Conservation (phyloP, 2,329 filamentous ascomycete genomes). For the Fusarium staphyleae region DNA sequence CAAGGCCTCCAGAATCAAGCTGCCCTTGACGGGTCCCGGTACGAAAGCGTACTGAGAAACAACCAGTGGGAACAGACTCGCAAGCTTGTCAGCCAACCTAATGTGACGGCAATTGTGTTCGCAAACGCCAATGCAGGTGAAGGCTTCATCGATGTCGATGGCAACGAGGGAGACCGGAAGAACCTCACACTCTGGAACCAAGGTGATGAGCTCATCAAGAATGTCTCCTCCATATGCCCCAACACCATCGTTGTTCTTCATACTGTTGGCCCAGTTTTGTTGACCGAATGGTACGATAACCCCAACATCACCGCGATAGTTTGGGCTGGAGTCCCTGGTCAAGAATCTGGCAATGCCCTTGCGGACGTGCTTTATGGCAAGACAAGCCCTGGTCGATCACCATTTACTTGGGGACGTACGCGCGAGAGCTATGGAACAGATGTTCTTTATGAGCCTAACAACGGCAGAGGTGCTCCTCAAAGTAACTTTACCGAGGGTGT, state of each 20-base stretch:
- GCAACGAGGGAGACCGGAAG: conserved; percentile 86
- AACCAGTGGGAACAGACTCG: conserved; percentile 68
- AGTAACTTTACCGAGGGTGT: conserved; percentile 77
- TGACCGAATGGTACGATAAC: conserved; percentile 77
- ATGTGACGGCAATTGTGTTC: conserved; percentile 81
- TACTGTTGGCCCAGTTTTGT: conserved; percentile 78
- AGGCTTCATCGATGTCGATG: conserved; percentile 82
- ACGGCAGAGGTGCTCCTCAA: conserved; percentile 71
- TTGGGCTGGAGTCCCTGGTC: conserved; percentile 82
- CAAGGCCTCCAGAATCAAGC: conserved; percentile 72
- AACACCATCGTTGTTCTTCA: conserved; percentile 95
- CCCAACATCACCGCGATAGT: conserved; percentile 84
- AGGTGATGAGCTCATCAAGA: conserved; percentile 82
- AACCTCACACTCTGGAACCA: conserved; percentile 90
- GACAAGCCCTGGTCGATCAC: conserved; percentile 78
- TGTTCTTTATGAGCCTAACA: conserved; percentile 73
- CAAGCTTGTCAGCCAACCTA: conserved; percentile 65
- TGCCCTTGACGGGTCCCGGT: conserved; percentile 61
- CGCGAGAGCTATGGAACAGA: conserved; percentile 73
- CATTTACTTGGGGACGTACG: conserved; percentile 79
- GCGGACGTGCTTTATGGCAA: conserved; percentile 84
- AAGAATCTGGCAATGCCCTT: conserved; percentile 82
- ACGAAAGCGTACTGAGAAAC: conserved; percentile 74
- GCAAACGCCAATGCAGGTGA: conserved; percentile 89
- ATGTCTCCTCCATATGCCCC: conserved; percentile 77